Evolutionary conservation across 1,284 basidiomycete species (phyloP).

Genomic region (Trichosporon coremiiforme): DNA sequence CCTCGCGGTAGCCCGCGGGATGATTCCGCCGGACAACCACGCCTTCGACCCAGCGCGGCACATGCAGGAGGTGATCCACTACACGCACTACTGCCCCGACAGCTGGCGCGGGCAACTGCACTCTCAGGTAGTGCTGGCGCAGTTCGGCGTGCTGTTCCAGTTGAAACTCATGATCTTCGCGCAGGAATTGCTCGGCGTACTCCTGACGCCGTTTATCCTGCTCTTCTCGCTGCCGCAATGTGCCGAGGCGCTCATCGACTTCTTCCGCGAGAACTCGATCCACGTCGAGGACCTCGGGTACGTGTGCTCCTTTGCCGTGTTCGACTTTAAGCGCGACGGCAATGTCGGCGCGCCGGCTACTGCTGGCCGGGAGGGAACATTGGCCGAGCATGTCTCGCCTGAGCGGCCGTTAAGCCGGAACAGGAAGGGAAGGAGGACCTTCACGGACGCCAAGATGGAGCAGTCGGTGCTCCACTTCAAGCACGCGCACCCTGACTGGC

Average conservation of each 20-base stretch:
- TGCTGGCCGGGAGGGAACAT: not conserved
- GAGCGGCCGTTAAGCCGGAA: not conserved
- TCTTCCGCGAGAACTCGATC: constrained; percentile 94
- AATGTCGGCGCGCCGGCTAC: constrained; percentile 66
- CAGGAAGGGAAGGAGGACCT: not conserved
- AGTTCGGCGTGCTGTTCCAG: constrained; percentile 84
- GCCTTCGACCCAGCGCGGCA: constrained; percentile 92
- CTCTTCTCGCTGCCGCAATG: constrained; percentile 88
- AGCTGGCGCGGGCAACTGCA: constrained; percentile 91
- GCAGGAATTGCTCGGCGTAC: constrained; percentile 84
- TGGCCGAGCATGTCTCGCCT: not conserved
- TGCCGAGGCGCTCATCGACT: constrained; percentile 86
- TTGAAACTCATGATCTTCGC: constrained; percentile 85
- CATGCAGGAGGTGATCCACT: constrained; percentile 85
- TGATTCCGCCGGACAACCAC: constrained; percentile 91
- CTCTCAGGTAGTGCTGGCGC: constrained; percentile 81
- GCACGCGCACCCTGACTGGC: constrained; percentile 92
- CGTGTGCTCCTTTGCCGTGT: constrained; percentile 96
- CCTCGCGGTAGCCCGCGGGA: constrained; percentile 84
- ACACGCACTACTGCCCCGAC: constrained; percentile 93
- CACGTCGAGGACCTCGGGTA: constrained; percentile 96
- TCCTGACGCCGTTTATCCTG: constrained; percentile 90
- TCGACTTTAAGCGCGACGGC: constrained; percentile 90
- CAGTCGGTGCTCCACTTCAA: constrained; percentile 97
- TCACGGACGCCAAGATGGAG: constrained; percentile 94